These are phyloP conservation scores for Colletotrichum sansevieriae DNA, from an alignment of 2,329 filamentous ascomycete species.

Conservation along the genomic window DNA sequence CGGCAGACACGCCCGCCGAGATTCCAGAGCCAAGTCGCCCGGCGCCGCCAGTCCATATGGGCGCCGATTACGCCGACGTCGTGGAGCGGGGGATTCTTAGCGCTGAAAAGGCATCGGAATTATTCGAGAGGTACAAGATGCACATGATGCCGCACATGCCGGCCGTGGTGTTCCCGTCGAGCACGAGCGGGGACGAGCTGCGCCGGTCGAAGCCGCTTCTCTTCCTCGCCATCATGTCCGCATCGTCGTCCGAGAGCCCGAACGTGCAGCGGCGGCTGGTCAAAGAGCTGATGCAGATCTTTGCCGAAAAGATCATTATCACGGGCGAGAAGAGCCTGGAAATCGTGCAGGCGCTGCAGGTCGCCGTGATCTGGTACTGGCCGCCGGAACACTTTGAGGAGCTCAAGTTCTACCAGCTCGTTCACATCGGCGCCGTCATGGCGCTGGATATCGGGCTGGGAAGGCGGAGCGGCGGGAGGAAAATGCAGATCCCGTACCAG, in stretches of 20 bases:
- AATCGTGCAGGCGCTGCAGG: conserved; percentile 81
- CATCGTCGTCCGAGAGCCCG: conserved; percentile 70
- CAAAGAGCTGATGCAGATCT: conserved; percentile 76
- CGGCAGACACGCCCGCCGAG: conserved; percentile 2
- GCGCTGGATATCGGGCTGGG: conserved; percentile 86
- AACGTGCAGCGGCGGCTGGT: conserved; percentile 72
- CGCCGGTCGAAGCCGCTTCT: conserved; percentile 72
- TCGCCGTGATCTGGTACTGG: conserved; percentile 86
- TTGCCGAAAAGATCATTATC: conserved; percentile 81
- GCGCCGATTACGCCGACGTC: conserved; percentile 58
- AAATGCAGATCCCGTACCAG: conserved; percentile 42
- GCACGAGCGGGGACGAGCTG: conserved; percentile 67
- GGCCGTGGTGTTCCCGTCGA: conserved; percentile 69
- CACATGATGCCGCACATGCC: conserved; percentile 73
- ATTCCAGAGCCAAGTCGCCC: conserved; percentile 23
- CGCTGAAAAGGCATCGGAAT: conserved; percentile 64
- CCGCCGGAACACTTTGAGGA: conserved; percentile 87
- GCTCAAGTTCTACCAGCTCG: conserved; percentile 89
- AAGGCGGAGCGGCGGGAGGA: conserved; percentile 52
- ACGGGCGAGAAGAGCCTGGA: conserved; percentile 86
- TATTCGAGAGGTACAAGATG: conserved; percentile 71
- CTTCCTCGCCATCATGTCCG: conserved; percentile 79
- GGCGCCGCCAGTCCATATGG: conserved; percentile 37
- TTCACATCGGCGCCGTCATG: conserved; percentile 85
- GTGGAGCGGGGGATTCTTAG: conserved; percentile 72